A percentile compares a stretch with the other conserved stretches of the same genome.
Conservation (phyloP, 139 green algal genomes). For the Ettlia oleoabundans region DNA sequence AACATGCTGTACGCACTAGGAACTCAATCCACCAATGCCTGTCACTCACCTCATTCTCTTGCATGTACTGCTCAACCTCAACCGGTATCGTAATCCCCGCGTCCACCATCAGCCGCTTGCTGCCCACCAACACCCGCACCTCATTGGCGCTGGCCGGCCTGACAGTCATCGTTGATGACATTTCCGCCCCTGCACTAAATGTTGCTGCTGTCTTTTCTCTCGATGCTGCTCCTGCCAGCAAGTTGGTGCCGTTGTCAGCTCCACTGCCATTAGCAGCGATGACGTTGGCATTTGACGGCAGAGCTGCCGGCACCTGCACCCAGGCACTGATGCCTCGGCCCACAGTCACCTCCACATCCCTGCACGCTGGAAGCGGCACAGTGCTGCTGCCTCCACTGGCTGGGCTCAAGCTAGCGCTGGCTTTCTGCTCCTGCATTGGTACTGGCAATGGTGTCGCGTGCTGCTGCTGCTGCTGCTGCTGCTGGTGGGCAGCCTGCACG, state of each 20-base stretch:
- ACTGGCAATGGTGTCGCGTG: background rate
- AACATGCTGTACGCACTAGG: too few species aligned
- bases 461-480: background rate
- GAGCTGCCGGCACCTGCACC: conserved; percentile 37
- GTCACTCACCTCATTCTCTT: conserved; percentile 43
- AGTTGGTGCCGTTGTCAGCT: conserved; percentile 19
- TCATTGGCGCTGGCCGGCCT: background rate
- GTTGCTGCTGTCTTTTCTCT: conserved; percentile 9
- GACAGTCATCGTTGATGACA: background rate
- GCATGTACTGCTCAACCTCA: conserved; percentile 62
- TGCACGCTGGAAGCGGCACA: too few species aligned
- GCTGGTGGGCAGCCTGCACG: conserved; percentile 14
- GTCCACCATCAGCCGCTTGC: conserved; percentile 74
- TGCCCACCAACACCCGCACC: conserved; percentile 73
- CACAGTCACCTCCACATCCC: background rate
- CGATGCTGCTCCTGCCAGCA: background rate
- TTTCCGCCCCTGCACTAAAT: background rate
- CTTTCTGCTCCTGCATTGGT: too few species aligned
- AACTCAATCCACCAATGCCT: too few species aligned
- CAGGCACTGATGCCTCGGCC: conserved; percentile 49
- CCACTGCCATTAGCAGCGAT: background rate
- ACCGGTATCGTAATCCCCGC: conserved; percentile 54
- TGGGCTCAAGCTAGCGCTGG: too few species aligned
- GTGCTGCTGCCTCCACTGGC: too few species aligned
- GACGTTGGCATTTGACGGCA: too few species aligned